Conservation (phyloP, 2,329 filamentous ascomycete genomes). For the Aspergillus sp. region DNA sequence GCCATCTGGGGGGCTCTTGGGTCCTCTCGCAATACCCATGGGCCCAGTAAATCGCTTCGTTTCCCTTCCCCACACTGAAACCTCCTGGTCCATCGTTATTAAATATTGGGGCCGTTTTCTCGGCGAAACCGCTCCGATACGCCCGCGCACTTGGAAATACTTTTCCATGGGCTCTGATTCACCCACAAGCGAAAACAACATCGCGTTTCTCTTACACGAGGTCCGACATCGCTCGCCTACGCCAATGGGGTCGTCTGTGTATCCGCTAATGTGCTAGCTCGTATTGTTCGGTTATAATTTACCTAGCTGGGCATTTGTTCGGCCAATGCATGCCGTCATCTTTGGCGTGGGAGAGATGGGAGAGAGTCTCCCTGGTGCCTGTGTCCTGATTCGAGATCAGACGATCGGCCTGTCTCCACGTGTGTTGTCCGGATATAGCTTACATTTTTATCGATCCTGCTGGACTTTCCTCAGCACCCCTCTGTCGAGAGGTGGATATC, state of each 20-base stretch:
- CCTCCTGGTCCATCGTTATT: constrained; percentile 9
- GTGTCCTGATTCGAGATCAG: constrained; percentile 4
- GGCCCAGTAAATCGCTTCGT: not conserved
- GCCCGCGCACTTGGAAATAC: constrained; percentile 5
- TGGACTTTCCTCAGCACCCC: not conserved
- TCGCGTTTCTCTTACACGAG: not conserved
- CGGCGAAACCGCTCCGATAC: constrained; percentile 15
- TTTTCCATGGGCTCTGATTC: constrained; percentile 2
- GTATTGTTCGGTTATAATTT: too few relatives aligned
- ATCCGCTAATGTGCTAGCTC: not conserved
- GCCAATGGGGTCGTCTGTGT: not conserved
- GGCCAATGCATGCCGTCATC: too few relatives aligned
- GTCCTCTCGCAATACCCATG: not conserved
- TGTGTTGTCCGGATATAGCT: not conserved
- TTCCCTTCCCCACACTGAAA: constrained; percentile 9
- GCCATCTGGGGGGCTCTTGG: not conserved
- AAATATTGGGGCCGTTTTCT: constrained; percentile 17
- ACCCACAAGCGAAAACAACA: not conserved
- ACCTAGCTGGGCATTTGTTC: too few relatives aligned
- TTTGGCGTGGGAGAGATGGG: not conserved
- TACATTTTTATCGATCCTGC: constrained; percentile 12
- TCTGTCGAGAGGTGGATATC: too few relatives aligned
- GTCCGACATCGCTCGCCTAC: not conserved
- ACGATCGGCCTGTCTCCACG: constrained; percentile 10
- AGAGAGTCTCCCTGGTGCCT: not conserved